Evolutionary conservation across 1,284 basidiomycete species (phyloP).

Genomic region (Trichosporon sp.): DNA sequence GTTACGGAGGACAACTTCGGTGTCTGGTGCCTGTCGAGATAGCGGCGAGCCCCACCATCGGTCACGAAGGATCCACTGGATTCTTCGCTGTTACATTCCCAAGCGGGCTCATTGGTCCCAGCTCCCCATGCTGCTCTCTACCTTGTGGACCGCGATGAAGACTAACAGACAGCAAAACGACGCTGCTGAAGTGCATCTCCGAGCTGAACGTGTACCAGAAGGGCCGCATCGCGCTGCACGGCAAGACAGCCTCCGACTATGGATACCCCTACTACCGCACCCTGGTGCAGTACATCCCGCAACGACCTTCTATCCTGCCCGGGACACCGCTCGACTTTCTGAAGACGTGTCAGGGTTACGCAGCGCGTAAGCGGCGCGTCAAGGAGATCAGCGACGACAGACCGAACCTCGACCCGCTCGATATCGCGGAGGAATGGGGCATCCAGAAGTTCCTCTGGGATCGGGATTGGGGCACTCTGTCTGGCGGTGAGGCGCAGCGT

Average conservation of each 20-base stretch:
- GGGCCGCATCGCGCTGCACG: constrained; percentile 68
- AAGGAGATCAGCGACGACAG: constrained; percentile 28
- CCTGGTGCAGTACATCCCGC: constrained; percentile 77
- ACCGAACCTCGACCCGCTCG: constrained; percentile 58
- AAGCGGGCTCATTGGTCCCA: neutral
- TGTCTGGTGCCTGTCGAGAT: neutral
- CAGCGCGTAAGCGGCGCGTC: constrained; percentile 58
- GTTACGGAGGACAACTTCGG: neutral
- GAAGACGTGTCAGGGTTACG: constrained; percentile 63
- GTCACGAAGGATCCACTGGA: neutral
- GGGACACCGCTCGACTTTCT: constrained; percentile 76
- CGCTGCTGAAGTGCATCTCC: constrained; percentile 76
- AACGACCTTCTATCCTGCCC: constrained; percentile 78
- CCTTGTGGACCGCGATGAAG: neutral
- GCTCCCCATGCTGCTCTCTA: neutral
- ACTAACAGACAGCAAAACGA: constrained; percentile 65
- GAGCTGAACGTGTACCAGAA: constrained; percentile 70
- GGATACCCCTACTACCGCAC: constrained; percentile 76
- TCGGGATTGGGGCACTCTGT: constrained; percentile 72
- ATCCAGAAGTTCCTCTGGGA: constrained; percentile 71
- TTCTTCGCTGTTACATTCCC: neutral
- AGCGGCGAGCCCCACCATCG: constrained; percentile 5
- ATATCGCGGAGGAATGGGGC: constrained; percentile 69
- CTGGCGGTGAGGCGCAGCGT: constrained; percentile 80
- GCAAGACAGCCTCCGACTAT: constrained; percentile 60